Base-by-base conservation (phyloP, 2,329 filamentous ascomycete species). In the Metarhizium rileyi region DNA sequence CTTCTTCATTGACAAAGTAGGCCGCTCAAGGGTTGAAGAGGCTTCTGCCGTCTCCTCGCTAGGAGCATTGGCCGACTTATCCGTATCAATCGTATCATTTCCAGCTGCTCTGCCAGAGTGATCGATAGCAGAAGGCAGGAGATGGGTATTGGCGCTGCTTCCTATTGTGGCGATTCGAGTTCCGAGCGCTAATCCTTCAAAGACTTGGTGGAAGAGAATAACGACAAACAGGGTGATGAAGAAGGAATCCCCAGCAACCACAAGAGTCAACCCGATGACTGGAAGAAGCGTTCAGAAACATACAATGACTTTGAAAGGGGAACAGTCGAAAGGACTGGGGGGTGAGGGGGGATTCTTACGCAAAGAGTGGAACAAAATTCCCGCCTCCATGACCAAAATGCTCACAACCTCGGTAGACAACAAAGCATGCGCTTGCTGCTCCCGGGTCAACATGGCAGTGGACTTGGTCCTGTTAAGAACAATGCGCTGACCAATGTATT, bases 181-280 rank as follows among this genome's bases (percentile, higher is more conserved):
- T 18, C 86, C 85, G 1, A 90, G 78, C 0, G 86, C 86, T 43
- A 90, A 72, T 4, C 86, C 86, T 61, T 89, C 85, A 57, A 90
- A 87, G 70, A 86, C 80, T 59, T 89, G 86, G 60, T 89, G 86
- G 68, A 89, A 88, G 50, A 88, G 67, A 51, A 90, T 86, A 48
- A 89, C 85, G 41, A 78, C 63, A 52, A 79, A 78, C n/a, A 81
- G 70, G 2, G 75, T 78, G 48, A 73, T 61, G 65, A 80, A 80
- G 56, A 73, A 76, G 35, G 67, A 69, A 55, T 81, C 77, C 3
- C 72, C 76, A 1, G 77, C 70, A 2, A 82, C 78, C n/a, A 80
- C 78, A 2, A 84, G 71, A 0, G 81, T 83, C 33, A 85, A 63
- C 22, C 80, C 79, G 35, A 86, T 81, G 7, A 85, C 77, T 80